Evolutionary conservation across 768 basidiomycete genomes (phyloP), one percentile per base, ranked within the genome.

Genomic region (Trametes villosa): DNA sequence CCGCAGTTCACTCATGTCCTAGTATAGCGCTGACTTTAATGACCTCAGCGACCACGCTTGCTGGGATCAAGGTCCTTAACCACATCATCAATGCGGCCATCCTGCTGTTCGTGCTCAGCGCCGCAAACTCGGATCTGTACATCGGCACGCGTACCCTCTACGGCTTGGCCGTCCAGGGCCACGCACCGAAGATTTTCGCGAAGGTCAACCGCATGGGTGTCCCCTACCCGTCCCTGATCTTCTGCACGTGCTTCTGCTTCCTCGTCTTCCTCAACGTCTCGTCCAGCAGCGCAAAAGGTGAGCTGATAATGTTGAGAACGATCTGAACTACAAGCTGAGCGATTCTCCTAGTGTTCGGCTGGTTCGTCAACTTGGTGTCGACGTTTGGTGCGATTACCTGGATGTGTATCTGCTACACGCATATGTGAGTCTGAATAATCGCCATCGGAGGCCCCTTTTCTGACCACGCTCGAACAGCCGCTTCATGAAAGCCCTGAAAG

Each of bases 1-100:
- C n/a, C 18, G 13, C 47, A 30, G 18, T 29, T 38, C 12, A 38
- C 36, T 12, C 22, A 9, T 12, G 18, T 45, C 6, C 44, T 15
- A 45, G 36, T 9, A 17, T 12, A 31, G 20, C 54, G 15, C 24
- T n/a, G 29, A 22, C 38, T 3, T 18, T 30, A 20, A 12, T n/a
- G 22, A 15, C 30, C 36, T 2, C 48, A 75, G 79, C 77, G 6
- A 74, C 73, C 4, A 75, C 72, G 1, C 67, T 76, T 67, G 85
- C 81, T 49, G 83, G 85, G 27, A 87, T 90, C 71, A 79, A 78
- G 63, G 78, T 78, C 11, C 74, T 88, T 9, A 79, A 83, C 57
- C 81, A 90, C 68, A 71, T 92, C 62, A 86, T 92, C 68, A 88
- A 89, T 62, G 81, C 78, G 15, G 81, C 79, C 4, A 83, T 88